These are phyloP conservation scores for Metschnikowia colocasiae DNA, from an alignment of 805 yeast species.

Conservation along the genomic window DNA sequence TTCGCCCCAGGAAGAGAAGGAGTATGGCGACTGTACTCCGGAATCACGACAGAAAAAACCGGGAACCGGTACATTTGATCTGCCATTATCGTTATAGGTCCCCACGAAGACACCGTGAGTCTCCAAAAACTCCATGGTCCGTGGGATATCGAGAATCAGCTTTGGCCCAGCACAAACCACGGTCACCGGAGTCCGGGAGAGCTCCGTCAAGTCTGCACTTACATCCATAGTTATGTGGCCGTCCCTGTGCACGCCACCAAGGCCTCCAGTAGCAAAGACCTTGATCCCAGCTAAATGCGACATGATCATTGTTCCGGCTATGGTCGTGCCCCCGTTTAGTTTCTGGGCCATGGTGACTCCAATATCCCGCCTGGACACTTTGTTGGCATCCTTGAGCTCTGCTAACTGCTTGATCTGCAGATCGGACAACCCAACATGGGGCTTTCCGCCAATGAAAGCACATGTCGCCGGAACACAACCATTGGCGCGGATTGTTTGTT, in stretches of 20 bases:
- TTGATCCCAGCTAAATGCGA: constrained; percentile 72
- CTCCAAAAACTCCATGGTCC: constrained; percentile 82
- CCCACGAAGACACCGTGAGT: constrained; percentile 88
- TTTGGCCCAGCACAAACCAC: constrained; percentile 95
- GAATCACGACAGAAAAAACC: constrained; percentile 81
- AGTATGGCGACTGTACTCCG: constrained; percentile 67
- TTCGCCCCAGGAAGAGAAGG: constrained; percentile 46
- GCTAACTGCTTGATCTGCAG: constrained; percentile 52
- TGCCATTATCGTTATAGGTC: constrained; percentile 53
- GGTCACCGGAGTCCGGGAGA: constrained; percentile 76
- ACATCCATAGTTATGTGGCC: constrained; percentile 75
- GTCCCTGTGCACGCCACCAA: constrained; percentile 87
- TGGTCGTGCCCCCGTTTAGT: constrained; percentile 84
- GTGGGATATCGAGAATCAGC: constrained; percentile 72
- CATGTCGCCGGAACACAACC: constrained; percentile 85
- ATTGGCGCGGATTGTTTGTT: constrained; percentile 49
- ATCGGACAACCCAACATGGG: constrained; percentile 60
- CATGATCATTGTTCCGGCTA: constrained; percentile 83
- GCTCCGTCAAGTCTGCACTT: constrained; percentile 83
- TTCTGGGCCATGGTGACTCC: constrained; percentile 62
- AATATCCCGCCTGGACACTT: constrained; percentile 79
- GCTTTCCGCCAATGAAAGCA: constrained; percentile 69
- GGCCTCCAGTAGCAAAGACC: constrained; percentile 90
- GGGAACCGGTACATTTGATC: constrained; percentile 51
- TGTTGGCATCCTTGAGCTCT: constrained; percentile 38